These are phyloP conservation scores for Lobosporangium transversale DNA, from an alignment of 192 early-diverging fungal genomes.

Conservation along the genomic window DNA sequence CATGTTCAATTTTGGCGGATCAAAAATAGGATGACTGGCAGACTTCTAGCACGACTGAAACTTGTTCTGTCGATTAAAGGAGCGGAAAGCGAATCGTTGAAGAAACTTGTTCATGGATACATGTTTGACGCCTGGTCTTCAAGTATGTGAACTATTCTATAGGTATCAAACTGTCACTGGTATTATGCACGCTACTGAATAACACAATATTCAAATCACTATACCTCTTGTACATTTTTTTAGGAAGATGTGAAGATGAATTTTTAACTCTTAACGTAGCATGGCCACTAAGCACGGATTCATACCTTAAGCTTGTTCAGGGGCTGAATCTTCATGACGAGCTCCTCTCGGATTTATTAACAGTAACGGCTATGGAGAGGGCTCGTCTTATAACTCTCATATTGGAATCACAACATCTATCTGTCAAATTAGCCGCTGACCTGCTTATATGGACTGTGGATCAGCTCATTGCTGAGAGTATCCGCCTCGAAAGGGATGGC, in stretches of 20 bases:
- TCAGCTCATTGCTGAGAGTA: not conserved
- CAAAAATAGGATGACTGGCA: constrained; percentile 6
- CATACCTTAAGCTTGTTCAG: constrained; percentile 5
- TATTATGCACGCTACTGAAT: not conserved
- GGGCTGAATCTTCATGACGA: constrained; percentile 20
- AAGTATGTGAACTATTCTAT: constrained; percentile 1
- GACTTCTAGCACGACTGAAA: constrained; percentile 12
- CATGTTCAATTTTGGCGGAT: no score
- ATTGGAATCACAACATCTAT: not conserved
- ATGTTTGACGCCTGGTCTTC: constrained; percentile 44
- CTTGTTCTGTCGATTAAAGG: not conserved
- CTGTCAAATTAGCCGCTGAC: not conserved
- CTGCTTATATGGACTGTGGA: constrained; percentile 30
- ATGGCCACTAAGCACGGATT: constrained; percentile 16
- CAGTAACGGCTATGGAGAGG: constrained; percentile 8
- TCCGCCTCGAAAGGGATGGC: not conserved
- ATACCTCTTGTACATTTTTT: not conserved
- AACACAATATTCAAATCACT: not conserved
- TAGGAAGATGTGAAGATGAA: constrained; percentile 35
- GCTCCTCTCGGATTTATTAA: not conserved
- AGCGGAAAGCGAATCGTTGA: not conserved
- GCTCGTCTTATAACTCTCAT: constrained; percentile 1
- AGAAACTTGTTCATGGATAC: constrained; percentile 31
- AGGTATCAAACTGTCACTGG: not conserved
- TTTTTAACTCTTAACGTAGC: constrained; percentile 23